Evolutionary conservation across 768 basidiomycete genomes (phyloP).

Genomic region (Epithele typhae): DNA sequence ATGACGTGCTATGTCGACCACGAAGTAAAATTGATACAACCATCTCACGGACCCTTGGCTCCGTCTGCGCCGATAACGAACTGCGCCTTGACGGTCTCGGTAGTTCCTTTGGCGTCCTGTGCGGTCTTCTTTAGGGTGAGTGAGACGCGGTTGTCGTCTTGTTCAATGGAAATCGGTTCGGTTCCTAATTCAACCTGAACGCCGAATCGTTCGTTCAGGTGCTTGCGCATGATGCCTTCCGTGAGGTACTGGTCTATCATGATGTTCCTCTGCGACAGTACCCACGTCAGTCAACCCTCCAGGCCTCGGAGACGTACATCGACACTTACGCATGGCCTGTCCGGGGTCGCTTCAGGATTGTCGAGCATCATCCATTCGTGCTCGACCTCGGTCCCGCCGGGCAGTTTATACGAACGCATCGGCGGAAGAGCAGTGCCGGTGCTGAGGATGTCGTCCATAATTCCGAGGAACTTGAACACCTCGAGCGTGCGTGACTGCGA

Average conservation of each 20-base stretch:
- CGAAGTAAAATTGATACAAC: no score
- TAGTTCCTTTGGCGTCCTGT: conserved; percentile 16
- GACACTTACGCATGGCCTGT: conserved; percentile 16
- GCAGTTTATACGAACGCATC: conserved; percentile 16
- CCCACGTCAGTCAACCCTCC: no score
- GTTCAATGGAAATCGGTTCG: conserved; percentile 32
- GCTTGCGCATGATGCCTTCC: conserved; percentile 29
- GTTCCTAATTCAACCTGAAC: conserved; percentile 31
- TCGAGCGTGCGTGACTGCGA: conserved; percentile 22
- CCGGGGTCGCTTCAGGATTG: conserved; percentile 3
- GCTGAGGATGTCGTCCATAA: conserved; percentile 12
- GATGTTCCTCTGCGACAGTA: neutral
- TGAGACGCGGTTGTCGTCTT: conserved; percentile 27
- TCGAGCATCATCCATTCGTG: conserved; percentile 6
- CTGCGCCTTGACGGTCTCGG: conserved; percentile 26
- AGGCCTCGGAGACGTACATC: neutral
- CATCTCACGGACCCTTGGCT: conserved; percentile 28
- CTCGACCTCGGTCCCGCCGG: conserved; percentile 11
- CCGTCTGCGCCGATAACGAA: conserved; percentile 42
- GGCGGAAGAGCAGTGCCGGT: neutral
- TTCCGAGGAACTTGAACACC: conserved; percentile 15
- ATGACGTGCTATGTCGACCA: no score
- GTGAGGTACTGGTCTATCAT: conserved; percentile 15
- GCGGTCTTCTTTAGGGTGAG: conserved; percentile 23
- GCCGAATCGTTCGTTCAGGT: conserved; percentile 22